These are phyloP conservation scores for Yamadazyma songkhlaensis DNA, from an alignment of 1,139 yeast species.

Conservation along the genomic window DNA sequence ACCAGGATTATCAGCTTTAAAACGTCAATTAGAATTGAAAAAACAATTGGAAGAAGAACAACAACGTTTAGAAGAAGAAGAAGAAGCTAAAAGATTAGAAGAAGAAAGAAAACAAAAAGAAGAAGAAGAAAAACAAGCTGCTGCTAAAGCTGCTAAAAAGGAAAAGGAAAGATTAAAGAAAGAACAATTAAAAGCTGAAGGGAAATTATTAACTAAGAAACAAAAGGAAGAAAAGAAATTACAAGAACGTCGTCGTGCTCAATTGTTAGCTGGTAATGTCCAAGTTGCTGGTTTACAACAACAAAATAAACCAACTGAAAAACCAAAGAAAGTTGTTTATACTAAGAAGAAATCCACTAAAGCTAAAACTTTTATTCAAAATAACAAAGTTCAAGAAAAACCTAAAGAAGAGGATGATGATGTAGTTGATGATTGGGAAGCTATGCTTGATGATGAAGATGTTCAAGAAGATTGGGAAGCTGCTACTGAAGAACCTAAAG, in stretches of 20 bases:
- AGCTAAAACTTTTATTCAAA: slow-evolving; percentile 33
- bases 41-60: slow-evolving; percentile 80
- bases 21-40: slow-evolving; percentile 80
- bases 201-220: slow-evolving; percentile 84
- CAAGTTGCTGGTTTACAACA: slow-evolving; percentile 69
- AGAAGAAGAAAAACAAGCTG: slow-evolving; percentile 67
- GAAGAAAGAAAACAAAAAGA: slow-evolving; percentile 60
- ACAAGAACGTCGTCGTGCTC: slow-evolving; percentile 87
- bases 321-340: slow-evolving; percentile 74
- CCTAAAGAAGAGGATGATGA: slow-evolving; percentile 45
- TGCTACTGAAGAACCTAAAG: slow-evolving; percentile 25
- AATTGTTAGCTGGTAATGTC: slow-evolving; percentile 71
- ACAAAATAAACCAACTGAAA: slow-evolving; percentile 25
- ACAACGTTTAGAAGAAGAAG: slow-evolving; percentile 63
- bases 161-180: slow-evolving; percentile 80
- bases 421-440: slow-evolving; percentile 65
- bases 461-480: slow-evolving; percentile 49
- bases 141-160: slow-evolving; percentile 68
- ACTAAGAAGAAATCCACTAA: slow-evolving; percentile 65
- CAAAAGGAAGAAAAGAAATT: slow-evolving; percentile 90
- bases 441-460: slow-evolving; percentile 52
- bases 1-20: slow-evolving; percentile 78
- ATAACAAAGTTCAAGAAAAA: slow-evolving; percentile 15
- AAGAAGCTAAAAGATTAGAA: slow-evolving; percentile 60
- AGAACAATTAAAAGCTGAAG: slow-evolving; percentile 87